Evolutionary conservation across 805 yeast genomes (phyloP).

Genomic region (Wickerhamomyces xylosicus): DNA sequence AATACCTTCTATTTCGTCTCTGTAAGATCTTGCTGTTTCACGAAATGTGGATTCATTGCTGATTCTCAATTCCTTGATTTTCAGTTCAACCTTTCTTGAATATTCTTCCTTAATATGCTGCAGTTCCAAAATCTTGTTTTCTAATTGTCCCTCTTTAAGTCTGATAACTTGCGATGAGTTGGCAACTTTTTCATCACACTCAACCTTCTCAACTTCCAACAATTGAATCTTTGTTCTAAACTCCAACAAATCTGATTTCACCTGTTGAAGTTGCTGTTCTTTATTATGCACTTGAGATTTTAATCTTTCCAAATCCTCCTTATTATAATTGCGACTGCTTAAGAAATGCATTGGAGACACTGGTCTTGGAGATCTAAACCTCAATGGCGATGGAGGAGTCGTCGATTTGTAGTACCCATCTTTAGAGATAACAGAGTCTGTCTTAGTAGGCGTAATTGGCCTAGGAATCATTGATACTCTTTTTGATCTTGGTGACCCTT

Average conservation of each 20-base stretch:
- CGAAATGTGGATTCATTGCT: slow-evolving; percentile 28
- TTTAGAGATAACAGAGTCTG: slow-evolving; percentile 7
- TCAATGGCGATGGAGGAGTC: slow-evolving; percentile 1
- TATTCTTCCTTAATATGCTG: slow-evolving; percentile 15
- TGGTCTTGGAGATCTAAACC: slow-evolving; percentile 8
- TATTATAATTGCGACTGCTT: background rate
- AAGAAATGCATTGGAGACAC: background rate
- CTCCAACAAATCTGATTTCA: slow-evolving; percentile 18
- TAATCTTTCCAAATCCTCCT: slow-evolving; percentile 7
- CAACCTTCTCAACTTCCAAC: slow-evolving; percentile 26
- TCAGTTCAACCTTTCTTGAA: slow-evolving; percentile 20
- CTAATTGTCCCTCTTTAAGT: slow-evolving; percentile 22
- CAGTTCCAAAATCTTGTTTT: slow-evolving; percentile 19
- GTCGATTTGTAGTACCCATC: slow-evolving; percentile 1
- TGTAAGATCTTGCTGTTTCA: slow-evolving; percentile 23
- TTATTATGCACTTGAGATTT: slow-evolving; percentile 8
- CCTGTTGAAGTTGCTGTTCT: slow-evolving; percentile 12
- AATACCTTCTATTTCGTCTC: slow-evolving; percentile 27
- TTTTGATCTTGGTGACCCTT: background rate
- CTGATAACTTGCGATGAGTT: slow-evolving; percentile 14
- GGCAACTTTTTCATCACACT: slow-evolving; percentile 17
- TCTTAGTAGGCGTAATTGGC: slow-evolving; percentile 14
- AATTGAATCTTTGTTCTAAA: slow-evolving; percentile 28
- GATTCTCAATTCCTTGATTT: slow-evolving; percentile 21
- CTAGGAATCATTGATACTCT: slow-evolving; percentile 13